Evolutionary conservation across 345 rosid genomes (phyloP), one percentile per base, ranked within the genome.

Genomic region (Eucalyptus paniculata): DNA sequence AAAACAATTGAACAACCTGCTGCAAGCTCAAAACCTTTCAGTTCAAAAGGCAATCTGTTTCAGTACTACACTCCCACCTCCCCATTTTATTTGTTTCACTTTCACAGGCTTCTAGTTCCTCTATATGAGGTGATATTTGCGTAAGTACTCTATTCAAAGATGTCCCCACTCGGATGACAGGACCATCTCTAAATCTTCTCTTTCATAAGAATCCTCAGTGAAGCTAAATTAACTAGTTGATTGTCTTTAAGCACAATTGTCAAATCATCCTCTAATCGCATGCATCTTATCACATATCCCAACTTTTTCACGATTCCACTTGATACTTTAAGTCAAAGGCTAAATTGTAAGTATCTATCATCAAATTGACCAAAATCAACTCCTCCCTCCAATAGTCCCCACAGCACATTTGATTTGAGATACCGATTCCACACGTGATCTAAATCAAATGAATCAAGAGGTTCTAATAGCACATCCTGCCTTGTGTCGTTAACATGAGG

Each of bases 401-500:
- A 67, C 37, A 32, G 0, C 40, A 67, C 40, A 16, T 67, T 67
- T 8, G 80, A 4, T n/a, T 32, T 32, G 40, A 67, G 40, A n/a
- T 67, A 65, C 6, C 4, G 12, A n/a, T 32, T n/a, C 12, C 40
- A 67, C 23, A 16, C 7, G 3, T 32, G 3, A 15, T 67, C 12
- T 5, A 1, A 67, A 16, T 67, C 80, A 67, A 67, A 67, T 15
- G 11, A n/a, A 32, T 4, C 6, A 0, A n/a, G 80, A n/a, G 80
- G 7, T 67, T 5, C 80, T n/a, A 9, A 67, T 16, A 67, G 23
- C 3, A 8, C 21, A 67, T 67, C 16, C 3, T 17, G 3, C 7
- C 23, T n/a, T 32, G 16, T 0, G 6, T 19, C 11, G 0, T 67
- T 67, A 32, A n/a, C 2, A 16, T 7, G 10, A 0, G 23, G 80